Percentiles rank a stretch among this genome's conserved stretches.
phyloP scores from a whole-genome alignment of 2,329 filamentous ascomycete genomes.

The Coniochaeta prunicola region DNA sequence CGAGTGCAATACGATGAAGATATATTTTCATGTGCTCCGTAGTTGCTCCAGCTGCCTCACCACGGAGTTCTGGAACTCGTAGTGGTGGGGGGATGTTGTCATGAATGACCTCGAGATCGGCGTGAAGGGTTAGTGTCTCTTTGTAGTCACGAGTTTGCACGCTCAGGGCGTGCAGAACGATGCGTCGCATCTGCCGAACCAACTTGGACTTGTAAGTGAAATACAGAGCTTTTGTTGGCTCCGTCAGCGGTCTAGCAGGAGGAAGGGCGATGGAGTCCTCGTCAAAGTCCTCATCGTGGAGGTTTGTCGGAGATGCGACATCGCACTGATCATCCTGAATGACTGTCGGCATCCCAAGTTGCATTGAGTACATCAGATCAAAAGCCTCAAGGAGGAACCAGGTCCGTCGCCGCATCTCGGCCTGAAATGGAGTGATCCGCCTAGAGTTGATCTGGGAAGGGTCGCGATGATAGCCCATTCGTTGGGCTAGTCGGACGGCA shows the following conservation, averaged over 20 bases:
- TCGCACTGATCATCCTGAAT: constrained; percentile 39
- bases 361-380: constrained; percentile 41
- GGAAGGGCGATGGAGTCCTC: constrained; percentile 36
- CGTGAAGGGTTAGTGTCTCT: constrained; percentile 27
- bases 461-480: constrained; percentile 45
- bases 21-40: constrained; percentile 28
- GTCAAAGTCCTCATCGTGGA: constrained; percentile 47
- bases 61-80: background rate
- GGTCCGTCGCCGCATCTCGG: constrained; percentile 41
- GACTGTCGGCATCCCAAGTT: constrained; percentile 32
- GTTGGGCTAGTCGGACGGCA: constrained; percentile 40
- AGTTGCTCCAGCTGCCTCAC: background rate
- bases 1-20: constrained; percentile 28
- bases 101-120: constrained; percentile 25
- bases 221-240: constrained; percentile 34
- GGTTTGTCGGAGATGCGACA: constrained; percentile 34
- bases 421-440: constrained; percentile 37
- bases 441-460: constrained; percentile 26
- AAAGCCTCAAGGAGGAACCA: constrained; percentile 43
- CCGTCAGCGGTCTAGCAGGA: constrained; percentile 30
- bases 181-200: constrained; percentile 33
- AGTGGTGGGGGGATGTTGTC: constrained; percentile 8
- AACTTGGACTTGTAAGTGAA: constrained; percentile 35
- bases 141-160: constrained; percentile 25
- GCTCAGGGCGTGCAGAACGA: constrained; percentile 32